Percentiles rank a stretch among this genome's conserved stretches.
phyloP scores from a whole-genome alignment of 2,329 filamentous ascomycete genomes.

The Sclerotinia sclerotiorum region DNA sequence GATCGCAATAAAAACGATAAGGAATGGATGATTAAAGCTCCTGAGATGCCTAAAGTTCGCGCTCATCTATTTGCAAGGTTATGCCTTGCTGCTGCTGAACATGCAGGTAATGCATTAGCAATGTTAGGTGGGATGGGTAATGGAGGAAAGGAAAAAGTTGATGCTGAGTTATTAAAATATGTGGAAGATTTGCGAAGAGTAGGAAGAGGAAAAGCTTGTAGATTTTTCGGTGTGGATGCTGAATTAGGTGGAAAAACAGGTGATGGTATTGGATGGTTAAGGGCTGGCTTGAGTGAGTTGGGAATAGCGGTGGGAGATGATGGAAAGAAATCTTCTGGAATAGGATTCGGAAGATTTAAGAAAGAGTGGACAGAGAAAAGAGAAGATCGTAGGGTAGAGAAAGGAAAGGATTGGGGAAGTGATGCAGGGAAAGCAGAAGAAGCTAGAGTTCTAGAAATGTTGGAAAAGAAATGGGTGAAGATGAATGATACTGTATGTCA shows the following conservation, averaged over 20 bases:
- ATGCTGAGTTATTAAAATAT: slow-evolving; percentile 69
- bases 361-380: slow-evolving; percentile 74
- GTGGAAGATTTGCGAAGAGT: slow-evolving; percentile 72
- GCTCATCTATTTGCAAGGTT: slow-evolving; percentile 84
- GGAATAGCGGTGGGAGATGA: slow-evolving; percentile 57
- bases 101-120: slow-evolving; percentile 70
- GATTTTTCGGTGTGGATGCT: slow-evolving; percentile 88
- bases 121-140: slow-evolving; percentile 48
- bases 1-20: slow-evolving; percentile 78
- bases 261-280: slow-evolving; percentile 82
- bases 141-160: slow-evolving; percentile 51
- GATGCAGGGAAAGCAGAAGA: slow-evolving; percentile 88
- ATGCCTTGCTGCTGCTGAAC: slow-evolving; percentile 84
- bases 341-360: slow-evolving; percentile 63
- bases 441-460: slow-evolving; percentile 77
- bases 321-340: slow-evolving; percentile 50
- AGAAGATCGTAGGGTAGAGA: slow-evolving; percentile 78
- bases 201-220: slow-evolving; percentile 78
- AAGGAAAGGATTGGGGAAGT: slow-evolving; percentile 69
- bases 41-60: slow-evolving; percentile 83
- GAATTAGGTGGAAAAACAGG: slow-evolving; percentile 80
- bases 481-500: slow-evolving; percentile 81
- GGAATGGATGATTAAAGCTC: slow-evolving; percentile 96
- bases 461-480: slow-evolving; percentile 86
- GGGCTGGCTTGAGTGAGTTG: slow-evolving; percentile 72